phyloP scores from a whole-genome alignment of 2,329 filamentous ascomycete genomes.

The Fusarium devonianum region DNA sequence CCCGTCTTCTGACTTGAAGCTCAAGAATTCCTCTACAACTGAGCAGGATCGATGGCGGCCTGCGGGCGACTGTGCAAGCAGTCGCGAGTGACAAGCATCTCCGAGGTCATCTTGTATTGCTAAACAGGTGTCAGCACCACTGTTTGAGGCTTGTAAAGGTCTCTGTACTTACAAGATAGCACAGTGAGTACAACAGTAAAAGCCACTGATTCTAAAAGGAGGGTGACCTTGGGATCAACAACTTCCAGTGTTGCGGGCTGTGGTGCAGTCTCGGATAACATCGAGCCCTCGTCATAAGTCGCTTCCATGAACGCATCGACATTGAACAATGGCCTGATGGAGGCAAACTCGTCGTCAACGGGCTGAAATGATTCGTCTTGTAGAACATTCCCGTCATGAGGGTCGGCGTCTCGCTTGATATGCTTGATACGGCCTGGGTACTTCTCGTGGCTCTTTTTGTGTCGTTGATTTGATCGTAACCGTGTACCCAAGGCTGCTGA shows the following conservation, averaged over 20 bases:
- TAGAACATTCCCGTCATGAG: slow-evolving; percentile 6
- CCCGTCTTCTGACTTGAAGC: slow-evolving; percentile 19
- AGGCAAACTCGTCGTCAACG: slow-evolving; percentile 5
- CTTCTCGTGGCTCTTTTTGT: slow-evolving; percentile 18
- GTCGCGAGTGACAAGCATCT: slow-evolving; percentile 5
- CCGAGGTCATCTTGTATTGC: slow-evolving; percentile 31
- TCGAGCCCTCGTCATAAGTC: neutral
- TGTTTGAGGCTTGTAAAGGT: neutral
- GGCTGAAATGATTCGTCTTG: slow-evolving; percentile 16
- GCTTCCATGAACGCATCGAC: slow-evolving; percentile 18
- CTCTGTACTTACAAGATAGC: slow-evolving; percentile 23
- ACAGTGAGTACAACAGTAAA: slow-evolving; percentile 29
- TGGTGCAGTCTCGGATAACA: neutral
- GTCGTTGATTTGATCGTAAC: slow-evolving; percentile 23
- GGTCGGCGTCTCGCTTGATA: neutral
- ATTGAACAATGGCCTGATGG: slow-evolving; percentile 20
- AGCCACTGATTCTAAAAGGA: slow-evolving; percentile 33
- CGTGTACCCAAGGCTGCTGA: slow-evolving; percentile 18
- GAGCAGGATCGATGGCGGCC: slow-evolving; percentile 24
- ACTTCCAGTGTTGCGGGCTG: slow-evolving; percentile 2
- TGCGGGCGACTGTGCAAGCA: slow-evolving; percentile 8
- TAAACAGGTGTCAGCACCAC: slow-evolving; percentile 8
- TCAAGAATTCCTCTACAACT: slow-evolving; percentile 31
- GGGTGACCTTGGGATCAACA: slow-evolving; percentile 23
- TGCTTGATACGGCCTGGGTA: neutral